Evolutionary conservation across 176 grass and related monocot genomes (phyloP).

Genomic region (Raddia guianensis): DNA sequence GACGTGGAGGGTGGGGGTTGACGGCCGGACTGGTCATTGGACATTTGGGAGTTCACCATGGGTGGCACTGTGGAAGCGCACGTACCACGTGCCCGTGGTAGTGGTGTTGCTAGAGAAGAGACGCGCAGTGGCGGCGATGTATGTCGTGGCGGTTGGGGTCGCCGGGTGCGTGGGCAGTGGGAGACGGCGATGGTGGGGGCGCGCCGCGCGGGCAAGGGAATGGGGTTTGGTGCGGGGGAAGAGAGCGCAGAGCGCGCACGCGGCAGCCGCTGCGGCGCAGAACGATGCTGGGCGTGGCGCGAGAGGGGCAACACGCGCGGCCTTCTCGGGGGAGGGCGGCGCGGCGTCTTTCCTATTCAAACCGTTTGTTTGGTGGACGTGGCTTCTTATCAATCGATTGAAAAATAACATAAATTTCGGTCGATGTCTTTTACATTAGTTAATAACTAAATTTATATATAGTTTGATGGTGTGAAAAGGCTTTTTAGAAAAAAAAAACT

Average conservation of each 20-base stretch:
- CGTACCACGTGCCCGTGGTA: not conserved
- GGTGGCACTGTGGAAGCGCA: not conserved
- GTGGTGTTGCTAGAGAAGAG: not conserved
- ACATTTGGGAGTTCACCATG: not conserved
- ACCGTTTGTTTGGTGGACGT: not conserved
- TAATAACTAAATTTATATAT: too few species aligned
- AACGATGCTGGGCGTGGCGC: not conserved
- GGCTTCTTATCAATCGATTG: too few species aligned
- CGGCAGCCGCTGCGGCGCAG: not conserved
- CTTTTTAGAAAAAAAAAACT: too few species aligned
- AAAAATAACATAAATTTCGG: too few species aligned
- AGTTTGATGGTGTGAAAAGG: too few species aligned
- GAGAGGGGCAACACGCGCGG: not conserved
- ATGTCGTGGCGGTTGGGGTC: not conserved
- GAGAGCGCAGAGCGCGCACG: not conserved
- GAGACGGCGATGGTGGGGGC: not conserved
- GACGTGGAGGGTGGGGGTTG: constrained; percentile 1
- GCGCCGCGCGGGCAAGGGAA: not conserved
- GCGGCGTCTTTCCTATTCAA: not conserved
- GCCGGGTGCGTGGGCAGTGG: not conserved
- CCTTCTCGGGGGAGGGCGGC: not conserved
- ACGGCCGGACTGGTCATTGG: not conserved
- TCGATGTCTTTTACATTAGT: too few species aligned
- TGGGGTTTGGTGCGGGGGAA: constrained; percentile 1
- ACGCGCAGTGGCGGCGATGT: not conserved